Evolutionary conservation across 306 rosid species (phyloP).

Genomic region (Mucuna pruriens): DNA sequence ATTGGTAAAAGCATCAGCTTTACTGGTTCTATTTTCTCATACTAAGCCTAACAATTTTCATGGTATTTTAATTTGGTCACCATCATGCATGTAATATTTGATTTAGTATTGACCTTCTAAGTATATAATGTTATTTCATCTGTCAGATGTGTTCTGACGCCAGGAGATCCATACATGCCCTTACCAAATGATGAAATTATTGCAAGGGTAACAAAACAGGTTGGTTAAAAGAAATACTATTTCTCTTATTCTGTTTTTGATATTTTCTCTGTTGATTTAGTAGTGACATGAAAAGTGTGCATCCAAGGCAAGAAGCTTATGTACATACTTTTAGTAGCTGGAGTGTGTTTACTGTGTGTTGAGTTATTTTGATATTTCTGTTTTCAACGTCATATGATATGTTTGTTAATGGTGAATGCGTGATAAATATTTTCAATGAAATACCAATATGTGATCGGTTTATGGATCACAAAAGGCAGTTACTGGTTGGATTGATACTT

Average conservation of each 20-base stretch:
- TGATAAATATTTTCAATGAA: slow-evolving; percentile 15
- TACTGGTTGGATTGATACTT: slow-evolving; percentile 17
- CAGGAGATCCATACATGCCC: slow-evolving; percentile 99
- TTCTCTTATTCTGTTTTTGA: slow-evolving; percentile 15
- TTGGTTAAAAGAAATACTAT: slow-evolving; percentile 21
- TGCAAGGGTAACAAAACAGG: slow-evolving; percentile 91
- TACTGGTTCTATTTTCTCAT: neutral
- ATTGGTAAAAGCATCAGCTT: neutral
- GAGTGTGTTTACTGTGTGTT: neutral
- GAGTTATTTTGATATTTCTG: slow-evolving; percentile 2
- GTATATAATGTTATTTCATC: slow-evolving; percentile 26
- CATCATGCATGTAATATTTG: neutral
- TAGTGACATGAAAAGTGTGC: slow-evolving; percentile 7
- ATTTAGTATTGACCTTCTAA: slow-evolving; percentile 35
- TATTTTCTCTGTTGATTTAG: slow-evolving; percentile 22
- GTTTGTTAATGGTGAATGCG: slow-evolving; percentile 20
- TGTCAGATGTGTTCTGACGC: slow-evolving; percentile 93
- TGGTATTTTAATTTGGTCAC: neutral
- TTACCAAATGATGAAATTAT: slow-evolving; percentile 86
- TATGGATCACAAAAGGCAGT: neutral
- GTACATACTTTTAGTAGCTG: slow-evolving; percentile 8
- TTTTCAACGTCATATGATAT: neutral
- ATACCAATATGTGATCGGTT: slow-evolving; percentile 2
- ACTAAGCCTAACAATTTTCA: neutral
- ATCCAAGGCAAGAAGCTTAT: neutral